Conservation (phyloP, 2,329 filamentous ascomycete genomes). For the Phialemonium atrogriseum region DNA sequence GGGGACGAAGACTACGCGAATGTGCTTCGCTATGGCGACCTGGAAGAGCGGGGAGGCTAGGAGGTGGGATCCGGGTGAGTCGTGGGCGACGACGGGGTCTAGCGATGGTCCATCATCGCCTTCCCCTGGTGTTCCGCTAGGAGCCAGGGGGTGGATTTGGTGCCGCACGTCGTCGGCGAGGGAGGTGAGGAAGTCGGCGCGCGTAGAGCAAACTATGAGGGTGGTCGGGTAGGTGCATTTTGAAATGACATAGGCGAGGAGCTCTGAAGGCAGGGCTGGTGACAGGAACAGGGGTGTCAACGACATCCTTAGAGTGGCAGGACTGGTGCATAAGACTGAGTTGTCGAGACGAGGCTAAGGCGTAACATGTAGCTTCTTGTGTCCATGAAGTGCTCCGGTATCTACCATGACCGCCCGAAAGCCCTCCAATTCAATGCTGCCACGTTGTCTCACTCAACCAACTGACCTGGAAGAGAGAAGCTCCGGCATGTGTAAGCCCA, state of each 20-base stretch:
- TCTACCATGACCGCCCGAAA: too few relatives aligned
- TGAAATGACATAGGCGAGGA: constrained; percentile 58
- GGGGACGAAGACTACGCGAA: constrained; percentile 64
- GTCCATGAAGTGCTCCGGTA: too few relatives aligned
- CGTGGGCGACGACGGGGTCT: constrained; percentile 4
- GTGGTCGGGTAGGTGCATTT: constrained; percentile 50
- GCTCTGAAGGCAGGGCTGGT: constrained; percentile 46
- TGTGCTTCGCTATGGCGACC: constrained; percentile 58
- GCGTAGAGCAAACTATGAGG: constrained; percentile 62
- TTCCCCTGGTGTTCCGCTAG: constrained; percentile 1
- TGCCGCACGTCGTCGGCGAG: constrained; percentile 47
- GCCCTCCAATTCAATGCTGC: too few relatives aligned
- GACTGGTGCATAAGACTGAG: too few relatives aligned
- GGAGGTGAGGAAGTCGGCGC: constrained; percentile 54
- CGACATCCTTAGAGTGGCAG: constrained; percentile 1
- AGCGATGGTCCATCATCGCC: constrained; percentile 9
- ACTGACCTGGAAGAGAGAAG: too few relatives aligned
- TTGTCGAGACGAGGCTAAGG: too few relatives aligned
- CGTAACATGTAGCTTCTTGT: too few relatives aligned
- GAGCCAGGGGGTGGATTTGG: too few relatives aligned
- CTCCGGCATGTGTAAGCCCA: too few relatives aligned
- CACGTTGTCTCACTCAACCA: too few relatives aligned
- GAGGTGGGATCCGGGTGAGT: constrained; percentile 28
- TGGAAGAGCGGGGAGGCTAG: constrained; percentile 60
- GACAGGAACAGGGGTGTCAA: constrained; percentile 35